Evolutionary conservation across 2,329 filamentous ascomycete species (phyloP), one percentile per base, ranked within the genome.

Genomic region (Periconia digitata): DNA sequence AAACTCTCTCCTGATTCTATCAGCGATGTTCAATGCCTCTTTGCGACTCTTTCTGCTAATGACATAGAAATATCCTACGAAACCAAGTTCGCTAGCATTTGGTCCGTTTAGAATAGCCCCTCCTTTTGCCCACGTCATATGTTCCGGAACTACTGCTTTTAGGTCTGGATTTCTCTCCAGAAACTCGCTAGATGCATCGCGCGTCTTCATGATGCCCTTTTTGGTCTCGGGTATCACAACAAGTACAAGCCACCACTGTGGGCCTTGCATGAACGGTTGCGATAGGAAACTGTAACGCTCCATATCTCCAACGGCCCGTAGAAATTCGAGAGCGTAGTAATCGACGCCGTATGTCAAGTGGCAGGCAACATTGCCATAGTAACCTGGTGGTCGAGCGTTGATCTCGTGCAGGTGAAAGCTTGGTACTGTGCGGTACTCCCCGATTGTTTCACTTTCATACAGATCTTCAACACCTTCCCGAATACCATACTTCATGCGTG

Each of bases 221-320:
- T 22, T 21, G 2, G 12, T 18, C 27, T 48, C 36, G 15, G 42
- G 46, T 5, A 49, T n/a, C 16, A 49, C 36, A 20, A 39, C 22
- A 15, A 49, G 18, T 20, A 37, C 42, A n/a, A 49, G 41, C 15
- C 38, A 37, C 15, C 42, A 49, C 32, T 49, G 46, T 22, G 46
- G 40, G 5, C 46, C 40, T 29, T 37, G n/a, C 35, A 15, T 12
- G 34, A 49, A 49, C 16, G 62, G 53, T 16, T 58, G 54, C 7
- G 56, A 43, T n/a, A 65, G 55, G 17, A 48, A 50, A 7, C 42
- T 44, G 13, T 55, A 41, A 15, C 60, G 48, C 51, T 59, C 49
- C 55, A 23, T 17, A 38, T 62, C 46, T 4, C 52, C 50, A 16
- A 54, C 13, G 6, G 48, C 51, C 3, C 47, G 24, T 2, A 54